Evolutionary conservation across 83 land plant genomes (phyloP), one percentile per base, ranked within the genome.

Genomic region (Picea engelmannii): DNA sequence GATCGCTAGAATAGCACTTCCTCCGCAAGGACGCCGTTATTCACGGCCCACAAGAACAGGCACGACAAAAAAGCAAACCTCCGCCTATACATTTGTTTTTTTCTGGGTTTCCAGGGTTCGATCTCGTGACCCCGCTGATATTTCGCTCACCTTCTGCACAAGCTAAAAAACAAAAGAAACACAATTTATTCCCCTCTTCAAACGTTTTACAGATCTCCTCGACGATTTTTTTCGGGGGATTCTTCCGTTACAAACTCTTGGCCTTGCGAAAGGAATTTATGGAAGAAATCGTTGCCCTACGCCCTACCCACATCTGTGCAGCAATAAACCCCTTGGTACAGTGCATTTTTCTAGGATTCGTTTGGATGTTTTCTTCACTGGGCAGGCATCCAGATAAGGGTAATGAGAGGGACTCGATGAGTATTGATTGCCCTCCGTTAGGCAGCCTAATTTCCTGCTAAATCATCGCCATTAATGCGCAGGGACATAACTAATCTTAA

Each of bases 81-180:
- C 60, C 78, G 47, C 78, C 31, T 17, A 23, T 75, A 75, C 52
- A 52, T 52, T 24, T 52, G 61, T 24, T n/a, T 67, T 73, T n/a
- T 21, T 55, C 15, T 6, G 25, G 4, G 18, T 6, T 75, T 49
- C 78, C 35, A 60, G 24, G 78, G 60, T 17, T 75, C 78, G 61
- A 75, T 75, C 78, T 75, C 78, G 78, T 75, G 78, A 75, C 78
- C 61, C 5, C 78, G 15, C 55, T 55, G 76, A 9, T 73, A 18
- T 9, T 73, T 47, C 49, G 11, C 13, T 71, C 78, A 4, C 60
- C n/a, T 66, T 66, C 38, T 66, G 31, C 25, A 7, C 75, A 20
- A 47, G 38, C 4, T 0, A 70, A 70, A 70, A 42, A 20, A 24
- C 27, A 74, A 74, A 21, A 52, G 31, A 52, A 75, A 52, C 9